phyloP scores from a whole-genome alignment of 768 basidiomycete species.

The Termitomyces sp. region DNA sequence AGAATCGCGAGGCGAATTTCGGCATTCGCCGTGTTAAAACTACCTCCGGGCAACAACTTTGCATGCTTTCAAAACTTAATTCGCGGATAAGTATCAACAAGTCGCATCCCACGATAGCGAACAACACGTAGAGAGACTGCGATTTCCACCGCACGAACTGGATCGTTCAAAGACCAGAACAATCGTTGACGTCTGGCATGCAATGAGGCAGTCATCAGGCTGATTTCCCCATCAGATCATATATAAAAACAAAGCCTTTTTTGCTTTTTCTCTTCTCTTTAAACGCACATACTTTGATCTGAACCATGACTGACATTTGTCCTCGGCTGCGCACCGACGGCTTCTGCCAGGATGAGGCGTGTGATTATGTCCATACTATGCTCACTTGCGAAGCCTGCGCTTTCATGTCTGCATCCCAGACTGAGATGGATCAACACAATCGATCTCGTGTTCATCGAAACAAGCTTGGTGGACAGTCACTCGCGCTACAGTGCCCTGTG shows the following conservation, averaged over 20 bases:
- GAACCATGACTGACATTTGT: conserved; percentile 9
- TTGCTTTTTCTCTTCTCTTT: background rate
- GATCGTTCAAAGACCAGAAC: no score
- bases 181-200: no score
- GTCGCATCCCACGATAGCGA: no score
- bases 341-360: conserved; percentile 11
- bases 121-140: no score
- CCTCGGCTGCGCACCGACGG: conserved; percentile 13
- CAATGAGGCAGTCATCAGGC: background rate
- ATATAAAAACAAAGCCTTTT: background rate
- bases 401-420: conserved; percentile 13
- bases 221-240: background rate
- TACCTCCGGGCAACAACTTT: no score
- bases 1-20: no score
- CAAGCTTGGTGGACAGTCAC: conserved; percentile 10
- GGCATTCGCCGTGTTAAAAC: no score
- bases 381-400: conserved; percentile 17
- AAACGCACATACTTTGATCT: background rate
- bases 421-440: conserved; percentile 9
- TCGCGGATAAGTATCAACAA: no score
- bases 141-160: no score
- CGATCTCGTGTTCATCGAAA: conserved; percentile 10
- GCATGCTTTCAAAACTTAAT: no score
- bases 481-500: conserved; percentile 7
- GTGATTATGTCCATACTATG: conserved; percentile 10